phyloP scores from a whole-genome alignment of 345 rosid species.

The Heritiera littoralis region DNA sequence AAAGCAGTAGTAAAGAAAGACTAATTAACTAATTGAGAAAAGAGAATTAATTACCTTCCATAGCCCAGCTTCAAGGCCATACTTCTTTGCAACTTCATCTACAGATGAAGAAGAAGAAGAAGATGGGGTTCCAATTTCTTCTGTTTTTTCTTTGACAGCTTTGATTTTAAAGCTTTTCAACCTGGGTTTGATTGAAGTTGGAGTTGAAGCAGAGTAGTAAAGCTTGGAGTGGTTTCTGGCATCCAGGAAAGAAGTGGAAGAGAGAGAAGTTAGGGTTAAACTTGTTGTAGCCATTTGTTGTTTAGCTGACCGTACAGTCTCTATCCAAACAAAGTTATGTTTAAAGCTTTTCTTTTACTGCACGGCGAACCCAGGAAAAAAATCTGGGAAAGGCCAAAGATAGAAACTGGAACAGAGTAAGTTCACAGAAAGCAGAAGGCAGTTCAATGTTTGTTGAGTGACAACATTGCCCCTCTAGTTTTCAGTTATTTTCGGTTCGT shows the following conservation, averaged over 20 bases:
- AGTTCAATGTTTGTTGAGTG: neutral
- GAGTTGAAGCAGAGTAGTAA: slow-evolving; percentile 27
- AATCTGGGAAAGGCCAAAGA: neutral
- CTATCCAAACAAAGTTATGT: slow-evolving; percentile 2
- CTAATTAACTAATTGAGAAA: neutral
- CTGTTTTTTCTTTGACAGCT: slow-evolving; percentile 57
- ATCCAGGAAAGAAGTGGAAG: slow-evolving; percentile 27
- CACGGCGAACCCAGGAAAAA: neutral
- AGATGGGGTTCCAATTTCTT: slow-evolving; percentile 39
- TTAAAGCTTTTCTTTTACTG: neutral
- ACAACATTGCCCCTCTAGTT: neutral
- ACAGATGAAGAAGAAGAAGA: slow-evolving; percentile 50
- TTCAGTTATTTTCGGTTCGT: neutral
- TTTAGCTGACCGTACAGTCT: slow-evolving; percentile 1
- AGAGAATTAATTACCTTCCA: slow-evolving; percentile 65
- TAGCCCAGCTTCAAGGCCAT: slow-evolving; percentile 88
- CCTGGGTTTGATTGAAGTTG: slow-evolving; percentile 30
- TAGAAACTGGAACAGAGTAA: neutral
- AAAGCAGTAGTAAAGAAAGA: no score
- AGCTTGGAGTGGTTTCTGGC: slow-evolving; percentile 25
- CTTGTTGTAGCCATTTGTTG: slow-evolving; percentile 46
- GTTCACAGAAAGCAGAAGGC: neutral
- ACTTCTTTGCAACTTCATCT: slow-evolving; percentile 78
- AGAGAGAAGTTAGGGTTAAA: slow-evolving; percentile 33
- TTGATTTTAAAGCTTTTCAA: slow-evolving; percentile 43